A percentile compares a stretch with the other conserved stretches of the same genome.
phyloP scores from a whole-genome alignment of 257 asterid genomes.

The Solanum stenotomum region DNA sequence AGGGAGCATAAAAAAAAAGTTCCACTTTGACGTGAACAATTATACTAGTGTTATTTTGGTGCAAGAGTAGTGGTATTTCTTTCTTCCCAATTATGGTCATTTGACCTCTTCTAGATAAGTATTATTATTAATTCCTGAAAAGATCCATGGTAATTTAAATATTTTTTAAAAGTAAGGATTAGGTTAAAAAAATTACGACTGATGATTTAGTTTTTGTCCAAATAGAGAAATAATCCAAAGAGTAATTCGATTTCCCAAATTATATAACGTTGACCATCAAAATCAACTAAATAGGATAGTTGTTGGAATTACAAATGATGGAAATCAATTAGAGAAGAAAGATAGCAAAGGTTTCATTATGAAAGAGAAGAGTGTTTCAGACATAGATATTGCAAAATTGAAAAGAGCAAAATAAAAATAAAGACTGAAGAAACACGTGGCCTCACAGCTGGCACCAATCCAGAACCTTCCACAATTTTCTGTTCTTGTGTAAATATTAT shows the following conservation, averaged over 20 bases:
- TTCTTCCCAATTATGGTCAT: neutral
- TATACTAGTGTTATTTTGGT: neutral
- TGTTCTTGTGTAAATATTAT: too few relatives aligned
- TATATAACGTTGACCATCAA: neutral
- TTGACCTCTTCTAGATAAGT: neutral
- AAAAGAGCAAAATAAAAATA: too few relatives aligned
- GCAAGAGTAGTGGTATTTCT: neutral
- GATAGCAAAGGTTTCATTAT: too few relatives aligned
- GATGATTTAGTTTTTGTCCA: neutral
- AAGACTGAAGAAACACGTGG: too few relatives aligned
- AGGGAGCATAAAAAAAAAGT: neutral
- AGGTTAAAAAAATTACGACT: neutral
- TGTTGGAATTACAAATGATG: too few relatives aligned
- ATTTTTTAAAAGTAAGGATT: neutral
- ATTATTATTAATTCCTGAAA: neutral
- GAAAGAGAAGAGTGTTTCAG: too few relatives aligned
- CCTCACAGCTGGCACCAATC: too few relatives aligned
- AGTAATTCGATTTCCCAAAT: neutral
- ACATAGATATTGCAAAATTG: too few relatives aligned
- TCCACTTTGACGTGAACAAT: neutral
- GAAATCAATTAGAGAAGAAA: too few relatives aligned
- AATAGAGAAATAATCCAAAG: neutral
- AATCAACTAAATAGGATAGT: neutral
- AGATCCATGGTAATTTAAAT: neutral
- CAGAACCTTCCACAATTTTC: too few relatives aligned